A percentile compares a stretch with the other conserved stretches of the same genome.
Evolutionary conservation across 1,284 basidiomycete genomes (phyloP).

Genomic region (Ustilago lituana): DNA sequence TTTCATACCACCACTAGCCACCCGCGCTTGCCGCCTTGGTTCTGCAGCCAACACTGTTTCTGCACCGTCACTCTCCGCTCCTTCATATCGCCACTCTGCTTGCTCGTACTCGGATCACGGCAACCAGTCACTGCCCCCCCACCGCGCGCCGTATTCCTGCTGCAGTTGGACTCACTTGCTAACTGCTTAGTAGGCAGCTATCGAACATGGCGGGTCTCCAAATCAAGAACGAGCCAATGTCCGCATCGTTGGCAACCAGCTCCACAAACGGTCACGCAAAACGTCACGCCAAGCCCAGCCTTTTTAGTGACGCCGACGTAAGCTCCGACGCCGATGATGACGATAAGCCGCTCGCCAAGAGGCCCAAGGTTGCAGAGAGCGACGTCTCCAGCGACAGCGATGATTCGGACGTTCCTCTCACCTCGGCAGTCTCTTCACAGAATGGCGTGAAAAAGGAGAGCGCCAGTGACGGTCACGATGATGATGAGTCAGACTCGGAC

Average conservation of each 20-base stretch:
- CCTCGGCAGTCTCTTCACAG: slow-evolving; percentile 27
- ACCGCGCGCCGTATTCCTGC: no score
- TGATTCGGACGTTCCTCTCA: slow-evolving; percentile 50
- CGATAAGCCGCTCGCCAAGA: slow-evolving; percentile 46
- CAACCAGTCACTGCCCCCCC: no score
- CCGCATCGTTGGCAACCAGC: slow-evolving; percentile 11
- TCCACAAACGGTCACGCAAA: slow-evolving; percentile 37
- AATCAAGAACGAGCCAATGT: slow-evolving; percentile 51
- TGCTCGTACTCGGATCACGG: no score
- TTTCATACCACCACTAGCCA: not conserved
- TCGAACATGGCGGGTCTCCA: slow-evolving; percentile 18
- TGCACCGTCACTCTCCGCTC: not conserved
- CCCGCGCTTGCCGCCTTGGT: not conserved
- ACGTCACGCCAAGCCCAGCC: slow-evolving; percentile 26
- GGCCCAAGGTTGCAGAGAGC: slow-evolving; percentile 24
- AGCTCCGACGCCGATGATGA: slow-evolving; percentile 48
- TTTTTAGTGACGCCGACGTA: slow-evolving; percentile 29
- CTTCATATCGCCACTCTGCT: not conserved
- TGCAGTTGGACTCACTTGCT: no score
- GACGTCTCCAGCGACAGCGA: slow-evolving; percentile 33
- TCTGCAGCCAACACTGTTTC: no score
- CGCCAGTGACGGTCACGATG: slow-evolving; percentile 14
- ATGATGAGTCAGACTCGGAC: slow-evolving; percentile 24
- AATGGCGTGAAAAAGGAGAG: slow-evolving; percentile 42
- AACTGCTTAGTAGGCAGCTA: not conserved